Evolutionary conservation across 1,284 basidiomycete genomes (phyloP), one percentile per base, ranked within the genome.

Genomic region (Leccinum fallax): DNA sequence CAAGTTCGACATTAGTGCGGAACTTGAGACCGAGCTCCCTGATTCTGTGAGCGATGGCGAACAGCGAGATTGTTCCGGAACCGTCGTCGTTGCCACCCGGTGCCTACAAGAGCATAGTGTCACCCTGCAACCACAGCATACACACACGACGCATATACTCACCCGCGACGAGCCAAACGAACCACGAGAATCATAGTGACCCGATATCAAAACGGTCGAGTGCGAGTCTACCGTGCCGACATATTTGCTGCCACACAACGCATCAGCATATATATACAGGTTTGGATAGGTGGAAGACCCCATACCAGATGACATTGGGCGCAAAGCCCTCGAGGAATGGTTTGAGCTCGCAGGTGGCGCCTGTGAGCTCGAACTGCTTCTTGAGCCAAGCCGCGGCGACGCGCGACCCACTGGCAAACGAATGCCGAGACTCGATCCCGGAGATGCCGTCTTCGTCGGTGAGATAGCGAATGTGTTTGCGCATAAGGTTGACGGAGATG

Each of bases 181-280:
- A 13, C 94, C 94, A 38, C 94, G 87, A 56, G 89, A 92, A 72
- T 95, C 93, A 72, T 94, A 94, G 74, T 95, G 93, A 2, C 86
- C 92, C 60, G 89, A 89, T 55, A 95, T 78, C 54, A 95, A 80
- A 30, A 91, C 85, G 40, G 81, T 89, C 65, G 83, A 85, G 43
- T 85, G 76, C 40, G 77, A 5, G 49, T 70, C 66, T 13, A 36
- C 77, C 16, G 78, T 76, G 2, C 85, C 76, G 6, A 77, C 49
- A 68, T 89, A 92, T 52, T 80, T 80, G 70, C 89, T 90, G 10
- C 63, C 52, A 65, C 5, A 1, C 34, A 24, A n/a, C 30, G 26
- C 11, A 53, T 48, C 61, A 40, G n/a, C 53, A 19, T 19, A 30
- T 51, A 26, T 30, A 19, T 5, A 51, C 9, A 16, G 5, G 34